Percentiles rank a stretch among this genome's conserved stretches.
phyloP scores from a whole-genome alignment of 2,329 filamentous ascomycete genomes.

The Pseudogymnoascus pannorum region DNA sequence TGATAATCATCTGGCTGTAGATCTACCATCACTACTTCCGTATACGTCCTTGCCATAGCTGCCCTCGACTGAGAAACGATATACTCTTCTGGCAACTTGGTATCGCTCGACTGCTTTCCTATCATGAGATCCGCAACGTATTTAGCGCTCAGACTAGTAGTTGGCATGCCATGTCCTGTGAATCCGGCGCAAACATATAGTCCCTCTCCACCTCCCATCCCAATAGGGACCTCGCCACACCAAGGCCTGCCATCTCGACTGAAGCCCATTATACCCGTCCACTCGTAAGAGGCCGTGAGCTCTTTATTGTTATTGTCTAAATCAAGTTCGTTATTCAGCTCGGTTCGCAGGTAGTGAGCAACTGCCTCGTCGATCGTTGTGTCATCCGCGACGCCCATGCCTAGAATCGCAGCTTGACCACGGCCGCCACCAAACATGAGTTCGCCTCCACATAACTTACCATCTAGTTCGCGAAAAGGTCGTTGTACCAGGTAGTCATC shows the following conservation, averaged over 20 bases:
- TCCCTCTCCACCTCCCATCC: constrained; percentile 41
- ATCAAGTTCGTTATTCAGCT: constrained; percentile 23
- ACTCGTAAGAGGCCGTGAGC: constrained; percentile 43
- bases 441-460: constrained; percentile 37
- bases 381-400: constrained; percentile 54
- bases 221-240: constrained; percentile 58
- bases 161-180: constrained; percentile 72
- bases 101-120: constrained; percentile 32
- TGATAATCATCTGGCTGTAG: constrained; percentile 14
- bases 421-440: constrained; percentile 68
- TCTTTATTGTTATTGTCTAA: constrained; percentile 33
- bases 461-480: constrained; percentile 34
- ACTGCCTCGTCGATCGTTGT: constrained; percentile 44
- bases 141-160: constrained; percentile 58
- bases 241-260: constrained; percentile 60
- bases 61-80: constrained; percentile 19
- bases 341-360: constrained; percentile 24
- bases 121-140: constrained; percentile 55
- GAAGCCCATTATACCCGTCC: constrained; percentile 78
- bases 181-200: constrained; percentile 61
- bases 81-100: constrained; percentile 40
- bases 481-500: constrained; percentile 71
- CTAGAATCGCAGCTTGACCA: constrained; percentile 43
- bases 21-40: constrained; percentile 23
- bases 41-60: constrained; percentile 18